Conservation (phyloP, 768 basidiomycete species). For the Floccularia luteovirens region DNA sequence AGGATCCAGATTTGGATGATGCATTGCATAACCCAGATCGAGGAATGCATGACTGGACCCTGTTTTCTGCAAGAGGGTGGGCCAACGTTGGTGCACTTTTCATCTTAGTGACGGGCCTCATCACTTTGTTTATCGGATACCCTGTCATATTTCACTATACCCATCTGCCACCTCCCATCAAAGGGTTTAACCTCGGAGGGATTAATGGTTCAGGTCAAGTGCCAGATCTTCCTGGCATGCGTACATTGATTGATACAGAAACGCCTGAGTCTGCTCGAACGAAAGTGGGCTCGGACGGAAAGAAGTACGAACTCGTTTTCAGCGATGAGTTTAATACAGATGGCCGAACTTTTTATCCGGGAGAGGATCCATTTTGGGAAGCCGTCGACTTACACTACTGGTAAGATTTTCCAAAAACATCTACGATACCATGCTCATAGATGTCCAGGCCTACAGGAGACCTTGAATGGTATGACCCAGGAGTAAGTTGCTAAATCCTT, state of each 20-base stretch:
- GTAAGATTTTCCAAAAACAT: conserved; percentile 24
- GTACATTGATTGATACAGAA: conserved; percentile 64
- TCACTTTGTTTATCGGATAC: conserved; percentile 83
- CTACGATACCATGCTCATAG: conserved; percentile 1
- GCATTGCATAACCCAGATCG: conserved; percentile 83
- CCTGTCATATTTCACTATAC: conserved; percentile 66
- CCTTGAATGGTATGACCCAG: conserved; percentile 79
- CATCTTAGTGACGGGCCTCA: conserved; percentile 56
- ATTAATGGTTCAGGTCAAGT: conserved; percentile 87
- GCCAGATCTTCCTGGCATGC: conserved; percentile 62
- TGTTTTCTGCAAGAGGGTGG: conserved; percentile 83
- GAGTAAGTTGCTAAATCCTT: conserved; percentile 30
- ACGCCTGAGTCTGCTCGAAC: conserved; percentile 56
- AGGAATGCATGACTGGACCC: conserved; percentile 47
- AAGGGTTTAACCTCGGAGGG: conserved; percentile 83
- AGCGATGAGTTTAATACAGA: conserved; percentile 66
- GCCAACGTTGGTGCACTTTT: conserved; percentile 69
- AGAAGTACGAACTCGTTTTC: conserved; percentile 77
- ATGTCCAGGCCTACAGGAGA: conserved; percentile 55
- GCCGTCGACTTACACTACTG: conserved; percentile 85
- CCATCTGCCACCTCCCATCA: conserved; percentile 18
- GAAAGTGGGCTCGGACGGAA: conserved; percentile 67
- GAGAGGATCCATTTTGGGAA: conserved; percentile 84
- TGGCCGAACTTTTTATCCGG: conserved; percentile 65
- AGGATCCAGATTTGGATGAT: conserved; percentile 86